Evolutionary conservation across 2,329 filamentous ascomycete genomes (phyloP).

Genomic region (Ophiostoma fasciatum): DNA sequence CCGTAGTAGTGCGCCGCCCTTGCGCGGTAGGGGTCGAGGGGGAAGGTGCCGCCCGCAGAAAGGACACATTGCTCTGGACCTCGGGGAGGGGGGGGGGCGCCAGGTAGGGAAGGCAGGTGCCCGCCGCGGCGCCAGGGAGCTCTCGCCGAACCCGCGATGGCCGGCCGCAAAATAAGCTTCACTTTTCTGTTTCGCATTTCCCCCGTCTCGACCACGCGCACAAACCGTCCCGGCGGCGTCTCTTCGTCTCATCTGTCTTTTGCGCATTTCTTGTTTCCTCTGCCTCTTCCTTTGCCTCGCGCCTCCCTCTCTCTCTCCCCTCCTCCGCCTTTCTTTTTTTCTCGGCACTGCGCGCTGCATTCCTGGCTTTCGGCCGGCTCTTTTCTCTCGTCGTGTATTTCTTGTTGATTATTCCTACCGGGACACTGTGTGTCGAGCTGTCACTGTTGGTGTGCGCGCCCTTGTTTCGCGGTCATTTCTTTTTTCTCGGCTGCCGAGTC

Average conservation of each 20-base stretch:
- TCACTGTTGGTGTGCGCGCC: too few species aligned
- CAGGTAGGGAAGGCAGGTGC: background rate
- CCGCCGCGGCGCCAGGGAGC: too few species aligned
- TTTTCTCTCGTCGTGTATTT: background rate
- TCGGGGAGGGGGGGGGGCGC: background rate
- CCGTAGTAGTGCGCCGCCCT: too few species aligned
- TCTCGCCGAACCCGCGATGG: too few species aligned
- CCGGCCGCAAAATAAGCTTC: background rate
- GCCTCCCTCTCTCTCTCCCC: background rate
- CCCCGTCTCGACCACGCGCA: too few species aligned
- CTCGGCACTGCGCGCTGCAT: too few species aligned
- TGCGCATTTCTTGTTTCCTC: background rate
- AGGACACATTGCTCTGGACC: slow-evolving; percentile 4
- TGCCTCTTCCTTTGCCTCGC: background rate
- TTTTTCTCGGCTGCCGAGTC: background rate
- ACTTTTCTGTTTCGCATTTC: too few species aligned
- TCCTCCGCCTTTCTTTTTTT: background rate
- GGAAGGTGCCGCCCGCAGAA: background rate
- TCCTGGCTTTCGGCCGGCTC: background rate
- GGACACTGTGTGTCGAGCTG: too few species aligned
- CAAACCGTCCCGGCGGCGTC: too few species aligned
- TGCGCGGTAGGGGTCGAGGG: too few species aligned
- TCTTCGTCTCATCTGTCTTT: background rate
- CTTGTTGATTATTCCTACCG: background rate
- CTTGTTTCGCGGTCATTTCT: too few species aligned